Evolutionary conservation across 306 rosid species (phyloP).

Genomic region (Acacia acuminata): DNA sequence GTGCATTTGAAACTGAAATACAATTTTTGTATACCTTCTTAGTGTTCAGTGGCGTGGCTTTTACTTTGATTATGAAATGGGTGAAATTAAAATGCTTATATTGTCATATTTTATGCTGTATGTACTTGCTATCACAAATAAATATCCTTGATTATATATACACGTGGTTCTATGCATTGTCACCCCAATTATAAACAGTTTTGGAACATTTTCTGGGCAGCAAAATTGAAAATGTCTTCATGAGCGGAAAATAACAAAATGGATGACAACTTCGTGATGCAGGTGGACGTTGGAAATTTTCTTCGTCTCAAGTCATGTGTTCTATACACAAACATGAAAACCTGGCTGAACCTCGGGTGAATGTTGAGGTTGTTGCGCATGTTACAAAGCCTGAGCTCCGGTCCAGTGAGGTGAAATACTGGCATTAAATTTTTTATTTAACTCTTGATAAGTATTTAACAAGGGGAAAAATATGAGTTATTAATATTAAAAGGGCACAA

Average conservation of each 20-base stretch:
- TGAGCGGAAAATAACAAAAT: background rate
- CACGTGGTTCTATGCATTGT: background rate
- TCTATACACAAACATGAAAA: conserved; percentile 71
- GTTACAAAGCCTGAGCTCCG: conserved; percentile 84
- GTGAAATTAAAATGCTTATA: background rate
- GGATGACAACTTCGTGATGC: conserved; percentile 37
- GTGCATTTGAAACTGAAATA: background rate
- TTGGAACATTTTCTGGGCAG: background rate
- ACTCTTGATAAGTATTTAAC: background rate
- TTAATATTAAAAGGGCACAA: background rate
- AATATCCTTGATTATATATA: background rate
- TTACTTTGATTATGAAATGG: background rate
- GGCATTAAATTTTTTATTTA: background rate
- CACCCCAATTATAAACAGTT: background rate
- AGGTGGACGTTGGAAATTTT: conserved; percentile 91
- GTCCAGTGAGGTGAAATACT: conserved; percentile 70
- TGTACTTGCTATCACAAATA: background rate
- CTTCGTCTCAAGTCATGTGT: conserved; percentile 86
- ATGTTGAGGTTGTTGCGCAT: conserved; percentile 83
- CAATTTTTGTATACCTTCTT: background rate
- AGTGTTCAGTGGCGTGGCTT: background rate
- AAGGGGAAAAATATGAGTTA: background rate
- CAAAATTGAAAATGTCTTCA: background rate
- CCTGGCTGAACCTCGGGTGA: conserved; percentile 58
- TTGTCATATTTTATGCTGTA: background rate